Evolutionary conservation across 768 basidiomycete species (phyloP).

Genomic region (Panellus pusillus): DNA sequence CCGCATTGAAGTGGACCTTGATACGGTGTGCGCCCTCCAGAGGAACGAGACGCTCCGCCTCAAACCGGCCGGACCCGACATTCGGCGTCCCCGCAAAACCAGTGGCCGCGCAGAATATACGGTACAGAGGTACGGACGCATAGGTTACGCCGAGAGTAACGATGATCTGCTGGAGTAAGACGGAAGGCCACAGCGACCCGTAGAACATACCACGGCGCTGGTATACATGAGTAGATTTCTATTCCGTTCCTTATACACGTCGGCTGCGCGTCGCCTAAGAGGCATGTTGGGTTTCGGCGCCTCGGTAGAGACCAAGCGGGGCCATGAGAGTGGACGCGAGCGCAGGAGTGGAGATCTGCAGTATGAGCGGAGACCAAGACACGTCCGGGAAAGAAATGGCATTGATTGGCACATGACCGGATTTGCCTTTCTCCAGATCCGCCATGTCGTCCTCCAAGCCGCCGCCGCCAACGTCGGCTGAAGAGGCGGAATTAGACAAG

Average conservation of each 20-base stretch:
- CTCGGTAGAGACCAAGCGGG: constrained; percentile 6
- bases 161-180: constrained; percentile 55
- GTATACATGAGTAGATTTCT: constrained; percentile 81
- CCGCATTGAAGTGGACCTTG: constrained; percentile 95
- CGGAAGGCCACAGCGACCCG: no score
- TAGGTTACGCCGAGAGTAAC: constrained; percentile 85
- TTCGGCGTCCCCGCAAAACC: constrained; percentile 96
- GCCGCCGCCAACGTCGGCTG: constrained; percentile 26
- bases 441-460: constrained; percentile 22
- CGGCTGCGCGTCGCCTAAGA: constrained; percentile 25
- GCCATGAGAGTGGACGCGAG: constrained; percentile 8
- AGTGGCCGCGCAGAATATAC: constrained; percentile 97
- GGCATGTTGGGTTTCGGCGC: constrained; percentile 13
- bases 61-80: constrained; percentile 81
- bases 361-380: constrained; percentile 1
- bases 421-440: constrained; percentile 14
- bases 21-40: constrained; percentile 70
- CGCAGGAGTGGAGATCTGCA: constrained; percentile 7
- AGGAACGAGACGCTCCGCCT: constrained; percentile 82
- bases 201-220: constrained; percentile 67
- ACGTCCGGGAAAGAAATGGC: constrained; percentile 11
- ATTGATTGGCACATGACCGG: not conserved
- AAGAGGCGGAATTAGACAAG: constrained; percentile 71
- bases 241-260: constrained; percentile 57
- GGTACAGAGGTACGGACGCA: constrained; percentile 94